Conservation (phyloP, 1,284 basidiomycete genomes). For the Somion occarium region DNA sequence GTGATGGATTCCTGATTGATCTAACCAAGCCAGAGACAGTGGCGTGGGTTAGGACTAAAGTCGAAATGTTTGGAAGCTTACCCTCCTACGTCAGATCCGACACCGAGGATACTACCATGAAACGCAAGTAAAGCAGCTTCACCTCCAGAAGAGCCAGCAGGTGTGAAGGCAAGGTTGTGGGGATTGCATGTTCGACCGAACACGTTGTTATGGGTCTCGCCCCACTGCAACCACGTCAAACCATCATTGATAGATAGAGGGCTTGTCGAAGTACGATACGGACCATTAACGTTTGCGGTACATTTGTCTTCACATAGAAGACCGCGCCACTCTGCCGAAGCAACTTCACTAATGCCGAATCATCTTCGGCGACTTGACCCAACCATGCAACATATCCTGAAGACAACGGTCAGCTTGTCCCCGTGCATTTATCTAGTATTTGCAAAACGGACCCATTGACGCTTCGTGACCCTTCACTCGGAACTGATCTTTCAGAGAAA, state of each 20-base stretch:
- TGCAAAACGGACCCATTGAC: slow-evolving; percentile 40
- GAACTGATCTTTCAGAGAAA: slow-evolving; percentile 47
- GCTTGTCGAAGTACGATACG: neutral
- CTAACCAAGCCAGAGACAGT: slow-evolving; percentile 13
- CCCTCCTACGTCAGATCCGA: slow-evolving; percentile 71
- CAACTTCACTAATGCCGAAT: slow-evolving; percentile 46
- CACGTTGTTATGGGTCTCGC: slow-evolving; percentile 56
- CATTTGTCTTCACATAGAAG: slow-evolving; percentile 66
- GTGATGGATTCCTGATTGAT: slow-evolving; percentile 65
- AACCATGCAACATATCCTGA: slow-evolving; percentile 28
- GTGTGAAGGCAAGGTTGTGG: slow-evolving; percentile 45
- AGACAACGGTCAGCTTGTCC: no score
- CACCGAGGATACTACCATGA: slow-evolving; percentile 57
- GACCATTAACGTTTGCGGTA: slow-evolving; percentile 55
- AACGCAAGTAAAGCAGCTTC: slow-evolving; percentile 52
- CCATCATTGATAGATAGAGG: neutral
- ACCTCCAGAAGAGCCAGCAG: slow-evolving; percentile 61
- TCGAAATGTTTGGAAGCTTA: slow-evolving; percentile 15
- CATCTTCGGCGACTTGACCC: slow-evolving; percentile 18
- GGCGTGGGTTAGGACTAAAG: no score
- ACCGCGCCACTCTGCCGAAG: slow-evolving; percentile 59
- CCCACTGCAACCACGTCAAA: slow-evolving; percentile 38
- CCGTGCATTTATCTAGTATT: no score
- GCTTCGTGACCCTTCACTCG: slow-evolving; percentile 52
- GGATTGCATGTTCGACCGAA: slow-evolving; percentile 72